Evolutionary conservation across 805 yeast genomes (phyloP), one percentile per base, ranked within the genome.

Genomic region (Zygosaccharomyces lentus): DNA sequence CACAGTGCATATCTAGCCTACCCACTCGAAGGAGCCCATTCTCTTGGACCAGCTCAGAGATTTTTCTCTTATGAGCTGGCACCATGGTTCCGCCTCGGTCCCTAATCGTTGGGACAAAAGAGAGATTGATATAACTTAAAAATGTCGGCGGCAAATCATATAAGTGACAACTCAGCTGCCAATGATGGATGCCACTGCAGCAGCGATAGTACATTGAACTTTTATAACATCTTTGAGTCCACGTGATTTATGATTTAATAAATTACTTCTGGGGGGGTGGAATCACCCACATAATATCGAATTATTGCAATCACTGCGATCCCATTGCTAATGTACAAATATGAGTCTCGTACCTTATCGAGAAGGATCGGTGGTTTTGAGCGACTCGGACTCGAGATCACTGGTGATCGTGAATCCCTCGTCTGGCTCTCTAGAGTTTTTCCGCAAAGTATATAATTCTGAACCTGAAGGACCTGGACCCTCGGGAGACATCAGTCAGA

Each of bases 321-420:
- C 23, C 31, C 8, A 9, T 26, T 25, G 6, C 13, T 38, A 15
- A 13, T 15, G 34, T 23, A 13, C 21, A 27, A 16, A 7, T 9
- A 60, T 59, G 62, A 60, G 64, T 50, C 48, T 59, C 9, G 55
- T 60, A 21, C 64, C 64, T 3, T 60, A 57, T 38, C 54, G 48
- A 21, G 55, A 55, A 29, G 59, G 58, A 19, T 56, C 63, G 1
- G 47, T 63, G 17, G 61, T 63, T 32, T 34, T 63, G 26, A 56
- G 58, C 42, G 66, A 62, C 39, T 61, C 66, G 8, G 41, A 38
- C 16, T 60, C 66, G 4, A 47, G 54, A n/a, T 61, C 67, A 1
- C 37, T 64, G 6, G 62, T 62, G 15, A 54, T 64, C 24, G 56
- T 62, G 15, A 53, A 62, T 38, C 61, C 62, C 12, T 32, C 52